Evolutionary conservation across 768 basidiomycete genomes (phyloP).

Genomic region (Leccinum subgranulosum): DNA sequence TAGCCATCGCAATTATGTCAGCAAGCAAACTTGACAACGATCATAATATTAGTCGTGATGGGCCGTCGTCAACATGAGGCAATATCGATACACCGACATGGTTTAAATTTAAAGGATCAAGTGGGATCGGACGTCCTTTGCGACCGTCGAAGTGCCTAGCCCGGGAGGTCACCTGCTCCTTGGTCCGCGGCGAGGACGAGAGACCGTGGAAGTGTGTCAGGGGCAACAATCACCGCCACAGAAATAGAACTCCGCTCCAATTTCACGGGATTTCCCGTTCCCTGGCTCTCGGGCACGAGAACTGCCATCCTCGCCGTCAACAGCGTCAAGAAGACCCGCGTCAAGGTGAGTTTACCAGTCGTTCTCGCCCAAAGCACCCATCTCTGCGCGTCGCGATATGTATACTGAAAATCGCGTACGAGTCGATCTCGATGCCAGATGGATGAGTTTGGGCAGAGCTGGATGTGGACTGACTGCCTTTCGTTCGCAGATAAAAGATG

Average conservation of each 20-base stretch:
- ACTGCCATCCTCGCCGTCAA: constrained; percentile 16
- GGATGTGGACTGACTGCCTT: constrained; percentile 24
- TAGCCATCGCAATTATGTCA: constrained; percentile 16
- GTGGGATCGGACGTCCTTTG: not conserved
- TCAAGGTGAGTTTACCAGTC: constrained; percentile 29
- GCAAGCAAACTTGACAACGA: constrained; percentile 14
- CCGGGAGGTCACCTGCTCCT: not conserved
- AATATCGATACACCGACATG: not conserved
- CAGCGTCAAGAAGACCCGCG: constrained; percentile 31
- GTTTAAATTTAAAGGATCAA: not conserved
- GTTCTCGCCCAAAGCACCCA: not conserved
- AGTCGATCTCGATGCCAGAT: constrained; percentile 5
- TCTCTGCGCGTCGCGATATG: not conserved
- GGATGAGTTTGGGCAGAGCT: constrained; percentile 18
- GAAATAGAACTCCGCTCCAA: constrained; percentile 30
- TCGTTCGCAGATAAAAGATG: constrained; percentile 30
- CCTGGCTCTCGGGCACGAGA: not conserved
- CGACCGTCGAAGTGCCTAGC: not conserved
- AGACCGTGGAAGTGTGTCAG: not conserved
- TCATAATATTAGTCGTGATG: too few species aligned
- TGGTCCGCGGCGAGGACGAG: not conserved
- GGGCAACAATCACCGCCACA: not conserved
- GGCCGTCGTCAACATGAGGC: not conserved
- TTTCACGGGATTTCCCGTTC: constrained; percentile 25
- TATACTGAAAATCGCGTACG: not conserved